Base-by-base conservation (phyloP, 1,284 basidiomycete genomes). In the Papiliotrema nemorosa region DNA sequence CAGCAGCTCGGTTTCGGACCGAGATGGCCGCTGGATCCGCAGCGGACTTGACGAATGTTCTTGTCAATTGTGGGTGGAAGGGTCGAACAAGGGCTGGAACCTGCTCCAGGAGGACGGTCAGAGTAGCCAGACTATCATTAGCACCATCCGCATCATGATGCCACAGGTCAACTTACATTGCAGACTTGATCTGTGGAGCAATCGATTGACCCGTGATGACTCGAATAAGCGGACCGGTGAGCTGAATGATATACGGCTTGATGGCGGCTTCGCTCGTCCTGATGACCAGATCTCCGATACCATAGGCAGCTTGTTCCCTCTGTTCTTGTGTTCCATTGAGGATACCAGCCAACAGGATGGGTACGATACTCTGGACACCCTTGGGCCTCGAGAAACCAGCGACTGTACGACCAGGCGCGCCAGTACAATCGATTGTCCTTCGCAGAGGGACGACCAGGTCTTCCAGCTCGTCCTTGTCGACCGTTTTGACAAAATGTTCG, bases 31-130 rank as follows among this genome's bases (percentile, higher is more conserved):
- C 81, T 1, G 86, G 76, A 70, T 98, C 94, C 53, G 85, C 82
- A 0, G 88, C 82, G 34, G 90, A 90, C 76, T 98, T 98, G 74
- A 97, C 87, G 69, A 98, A 98, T 0, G 92, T 97, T 35, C 94
- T 82, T 70, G 97, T 94, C 33, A 98, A 78, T 70, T 98, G 94
- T 2, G 94, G 96, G 80, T 97, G 97, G 85, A 98, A 98, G 0
- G 94, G 93, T 70, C 91, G 91, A 58, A 97, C 90, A 59, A 96
- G 89, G 20, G 81, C 78, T 0, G 94, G 92, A 20, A 97, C 88
- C 45, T 82, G 80, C 59, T 85, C 82, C 29, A 96, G 79, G 80
- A 96, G 87, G 10, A 84, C 83, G 0, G 84, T 83, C 35, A 96
- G 80, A 1, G 91, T 88, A 31, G 81, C 82, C 24, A 94, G 80